Base-by-base conservation (phyloP, 805 yeast species). In the Suhomyces kilbournensis region DNA sequence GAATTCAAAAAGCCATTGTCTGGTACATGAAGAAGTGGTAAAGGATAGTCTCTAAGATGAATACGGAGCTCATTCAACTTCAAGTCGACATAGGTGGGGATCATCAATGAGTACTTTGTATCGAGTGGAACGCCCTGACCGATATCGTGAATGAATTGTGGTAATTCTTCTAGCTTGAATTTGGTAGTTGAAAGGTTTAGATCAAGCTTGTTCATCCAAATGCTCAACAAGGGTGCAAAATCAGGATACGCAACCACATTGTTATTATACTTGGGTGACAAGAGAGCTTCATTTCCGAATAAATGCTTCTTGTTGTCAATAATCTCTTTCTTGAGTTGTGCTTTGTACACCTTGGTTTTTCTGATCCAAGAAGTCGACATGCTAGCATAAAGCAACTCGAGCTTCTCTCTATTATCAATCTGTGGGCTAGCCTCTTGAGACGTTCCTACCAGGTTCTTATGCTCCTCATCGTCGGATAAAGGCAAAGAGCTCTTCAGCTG, bases 61-160 rank as follows among this genome's bases (percentile, higher is more conserved):
- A 84, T 77, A 53, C 94, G 71, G 10, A 85, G 64, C 60, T 90
- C 96, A 3, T 72, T 69, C 38, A 88, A 72, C 14, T 70, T 74
- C 48, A 88, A 70, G 50, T 84, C 81, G 12, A 87, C 43, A 64
- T 72, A 72, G 50, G 84, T 60, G 0, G 97, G 97, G 2, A 91
- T 60, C 63, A 86, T 64, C 17, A 88, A 74, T 0, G 93, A 83
- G 65, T 82, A 92, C 48, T 75, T 63, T 0, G 90, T 82, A 52
- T 86, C 89, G 49, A 64, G 62, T 0, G 98, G 97, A 10, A 86
- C 80, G 0, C 94, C 96, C 63, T 90, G 91, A 1, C 97, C 98
- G 7, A 87, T 74, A 4, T 82, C 79, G 62, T 85, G 67, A 25
- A 92, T 63, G 63, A 83, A 92, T n/a, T 82, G 68, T 1, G 87